A percentile compares a stretch with the other conserved stretches of the same genome.
These are phyloP conservation scores for Penicillium malachiteum DNA, from an alignment of 495 filamentous ascomycete species.

Conservation along the genomic window DNA sequence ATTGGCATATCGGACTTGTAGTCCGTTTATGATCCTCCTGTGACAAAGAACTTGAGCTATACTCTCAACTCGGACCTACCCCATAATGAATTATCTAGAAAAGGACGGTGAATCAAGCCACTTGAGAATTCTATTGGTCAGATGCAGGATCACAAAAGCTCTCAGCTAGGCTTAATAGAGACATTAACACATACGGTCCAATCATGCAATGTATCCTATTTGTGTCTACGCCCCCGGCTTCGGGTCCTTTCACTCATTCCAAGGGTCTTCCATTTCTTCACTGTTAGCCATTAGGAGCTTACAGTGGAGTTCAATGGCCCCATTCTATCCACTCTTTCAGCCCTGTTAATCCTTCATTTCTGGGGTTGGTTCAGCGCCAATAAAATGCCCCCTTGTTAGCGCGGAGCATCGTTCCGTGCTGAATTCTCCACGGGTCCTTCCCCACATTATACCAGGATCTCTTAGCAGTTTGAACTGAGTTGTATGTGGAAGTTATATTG, in stretches of 20 bases:
- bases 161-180: too few relatives aligned
- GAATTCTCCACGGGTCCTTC: conserved; percentile 23
- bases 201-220: too few relatives aligned
- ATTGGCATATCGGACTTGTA: conserved; percentile 19
- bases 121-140: too few relatives aligned
- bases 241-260: too few relatives aligned
- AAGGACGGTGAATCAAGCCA: too few relatives aligned
- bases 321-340: not conserved
- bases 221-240: too few relatives aligned
- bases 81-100: not conserved
- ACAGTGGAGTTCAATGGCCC: not conserved
- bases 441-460: conserved; percentile 12
- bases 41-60: too few relatives aligned
- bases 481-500: too few relatives aligned
- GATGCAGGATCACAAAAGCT: too few relatives aligned
- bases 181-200: too few relatives aligned
- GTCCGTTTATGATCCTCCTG: conserved; percentile 5
- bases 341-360: not conserved
- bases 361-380: not conserved
- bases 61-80: not conserved
- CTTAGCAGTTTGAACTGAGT: too few relatives aligned
- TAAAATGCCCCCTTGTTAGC: conserved; percentile 3
- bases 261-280: too few relatives aligned
- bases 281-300: not conserved
- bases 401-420: conserved; percentile 27